Base-by-base conservation (phyloP, 129 eudicot species). In the Logfia minima region DNA sequence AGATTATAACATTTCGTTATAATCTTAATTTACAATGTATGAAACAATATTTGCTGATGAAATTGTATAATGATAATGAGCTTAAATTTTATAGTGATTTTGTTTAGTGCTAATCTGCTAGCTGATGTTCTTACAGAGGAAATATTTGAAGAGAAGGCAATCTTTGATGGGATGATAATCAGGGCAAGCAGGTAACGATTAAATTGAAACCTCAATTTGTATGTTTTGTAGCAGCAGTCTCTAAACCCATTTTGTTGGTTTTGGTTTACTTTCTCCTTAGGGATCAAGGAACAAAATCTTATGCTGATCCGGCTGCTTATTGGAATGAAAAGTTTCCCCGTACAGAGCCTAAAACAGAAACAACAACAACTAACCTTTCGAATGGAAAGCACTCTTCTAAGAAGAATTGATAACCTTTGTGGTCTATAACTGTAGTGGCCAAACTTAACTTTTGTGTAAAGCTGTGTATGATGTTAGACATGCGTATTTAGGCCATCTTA, bases 251-350 rank as follows among this genome's bases (percentile, higher is more conserved):
- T 48, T 48, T 68, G 18, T 77, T 8, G 10, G 56, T 16, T 69
- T 73, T 55, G 56, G 43, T 35, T 22, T 51, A 19, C 71, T 19
- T 0, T 75, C 4, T 58, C 58, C 22, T 29, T 62, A 90, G 96
- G 72, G 82, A 64, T 64, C 72, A 80, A 22, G 83, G 72, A 18
- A 80, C 86, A 26, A 68, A 70, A 60, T 90, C 96, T 22, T 90
- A 77, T 61, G 88, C 84, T 26, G 89, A 88, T 71, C 91, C 93
- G 3, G 82, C 74, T 19, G 78, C 74, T 7, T 90, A 73, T 60
- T 73, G 80, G 72, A 80, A 87, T 51, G 73, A 66, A 66, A 83
- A 74, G 72, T 72, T 34, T 22, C 76, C 65, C 13, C 75, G 26
- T 34, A 55, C 71, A 72, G 65, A 63, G 71, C 28, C 81, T 55